Base-by-base conservation (phyloP, 1,284 basidiomycete genomes). In the Trichosporon coremiiforme region DNA sequence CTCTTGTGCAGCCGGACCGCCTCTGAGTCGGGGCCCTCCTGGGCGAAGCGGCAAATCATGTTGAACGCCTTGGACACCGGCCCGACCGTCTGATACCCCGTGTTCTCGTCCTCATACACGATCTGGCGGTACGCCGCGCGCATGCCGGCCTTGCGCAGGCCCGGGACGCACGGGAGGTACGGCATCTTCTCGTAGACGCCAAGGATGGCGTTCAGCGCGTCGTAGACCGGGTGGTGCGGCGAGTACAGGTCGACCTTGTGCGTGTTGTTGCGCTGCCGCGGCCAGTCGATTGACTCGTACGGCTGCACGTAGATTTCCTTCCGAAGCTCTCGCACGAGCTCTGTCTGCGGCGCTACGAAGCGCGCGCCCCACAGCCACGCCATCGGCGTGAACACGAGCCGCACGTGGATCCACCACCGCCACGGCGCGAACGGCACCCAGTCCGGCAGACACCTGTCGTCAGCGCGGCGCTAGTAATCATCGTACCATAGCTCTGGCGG, bases 331-430 rank as follows among this genome's bases (percentile, higher is more conserved):
- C 89, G 85, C 65, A 96, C 90, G 47, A 98, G 86, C 25, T 92
- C 91, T 68, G 94, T 91, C 81, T 92, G 89, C 50, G 89, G 86
- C 73, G 90, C 90, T 75, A 90, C 88, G 80, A 90, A 98, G 57
- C 88, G 88, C 35, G 89, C 85, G 1, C 91, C 94, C 79, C 92
- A 98, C 10, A 99, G 86, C 80, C 93, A 99, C 72, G 85, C 83
- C 82, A 88, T 86, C 15, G 87, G 86, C 0, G 79, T 80, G 73
- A 79, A 98, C 17, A 98, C 93, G 70, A 90, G 91, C 17, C 97
- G 90, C 0, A 92, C 94, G 79, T 99, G 97, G 65, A 98, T 95
- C 97, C 97, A 99, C 96, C 97, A 99, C 75, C 89, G 86, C 84
- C 91, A 91, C 4, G 97, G 97, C 79, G 98, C 96, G 80, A 99